phyloP scores from a whole-genome alignment of 2,329 filamentous ascomycete species.

The Didymella pinodella region DNA sequence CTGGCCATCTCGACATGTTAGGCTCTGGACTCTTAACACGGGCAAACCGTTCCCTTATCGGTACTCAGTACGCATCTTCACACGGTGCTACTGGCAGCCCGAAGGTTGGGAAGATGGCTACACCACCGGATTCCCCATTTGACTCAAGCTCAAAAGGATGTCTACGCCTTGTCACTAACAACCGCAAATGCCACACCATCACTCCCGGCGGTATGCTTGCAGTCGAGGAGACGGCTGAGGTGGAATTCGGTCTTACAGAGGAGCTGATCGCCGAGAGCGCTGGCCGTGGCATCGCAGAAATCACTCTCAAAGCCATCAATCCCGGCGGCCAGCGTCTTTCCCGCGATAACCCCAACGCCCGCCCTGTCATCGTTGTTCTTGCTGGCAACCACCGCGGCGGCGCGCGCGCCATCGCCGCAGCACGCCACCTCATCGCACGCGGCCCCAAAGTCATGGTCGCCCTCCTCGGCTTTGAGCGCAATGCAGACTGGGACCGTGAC shows the following conservation, averaged over 20 bases:
- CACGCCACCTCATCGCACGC: slow-evolving; percentile 84
- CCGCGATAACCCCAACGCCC: slow-evolving; percentile 55
- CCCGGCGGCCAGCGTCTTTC: slow-evolving; percentile 65
- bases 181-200: slow-evolving; percentile 64
- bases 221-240: slow-evolving; percentile 87
- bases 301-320: slow-evolving; percentile 73
- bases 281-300: slow-evolving; percentile 85
- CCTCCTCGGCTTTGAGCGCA: slow-evolving; percentile 83
- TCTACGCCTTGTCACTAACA: slow-evolving; percentile 63
- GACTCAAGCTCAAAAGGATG: slow-evolving; percentile 40
- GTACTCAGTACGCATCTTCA: slow-evolving; percentile 48
- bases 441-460: slow-evolving; percentile 82
- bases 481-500: slow-evolving; percentile 80
- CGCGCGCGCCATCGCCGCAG: slow-evolving; percentile 82
- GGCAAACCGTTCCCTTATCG: slow-evolving; percentile 43
- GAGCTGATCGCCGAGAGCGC: slow-evolving; percentile 93
- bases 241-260: slow-evolving; percentile 85
- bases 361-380: slow-evolving; percentile 75
- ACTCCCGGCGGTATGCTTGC: slow-evolving; percentile 86
- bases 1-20: slow-evolving; percentile 43
- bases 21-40: slow-evolving; percentile 44
- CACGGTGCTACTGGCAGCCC: slow-evolving; percentile 47
- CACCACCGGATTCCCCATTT: slow-evolving; percentile 50
- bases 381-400: slow-evolving; percentile 95
- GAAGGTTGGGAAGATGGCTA: slow-evolving; percentile 42